These are phyloP conservation scores for Euphorbia celastroides DNA, from an alignment of 441 rosid species.

Conservation along the genomic window DNA sequence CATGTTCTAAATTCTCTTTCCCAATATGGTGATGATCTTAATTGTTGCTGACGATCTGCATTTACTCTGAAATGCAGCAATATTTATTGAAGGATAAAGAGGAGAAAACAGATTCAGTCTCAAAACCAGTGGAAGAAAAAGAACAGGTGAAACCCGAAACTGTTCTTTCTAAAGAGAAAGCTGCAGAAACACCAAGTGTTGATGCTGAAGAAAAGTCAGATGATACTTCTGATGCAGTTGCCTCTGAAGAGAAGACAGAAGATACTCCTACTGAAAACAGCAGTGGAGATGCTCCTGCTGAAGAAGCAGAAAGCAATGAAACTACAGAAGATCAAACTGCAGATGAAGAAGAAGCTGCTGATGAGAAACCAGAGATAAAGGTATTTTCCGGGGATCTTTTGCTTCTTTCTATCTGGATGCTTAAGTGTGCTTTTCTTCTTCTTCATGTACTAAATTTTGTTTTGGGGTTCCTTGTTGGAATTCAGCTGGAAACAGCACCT, in stretches of 20 bases:
- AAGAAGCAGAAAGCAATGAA: conserved; percentile 41
- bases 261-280: conserved; percentile 34
- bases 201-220: conserved; percentile 15
- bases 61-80: conserved; percentile 40
- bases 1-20: no score
- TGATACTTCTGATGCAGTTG: conserved; percentile 19
- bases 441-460: conserved; percentile 18
- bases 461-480: conserved; percentile 12
- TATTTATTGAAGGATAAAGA: conserved; percentile 69
- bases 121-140: conserved; percentile 51
- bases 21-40: conserved; percentile 10
- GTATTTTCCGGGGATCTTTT: conserved; percentile 30
- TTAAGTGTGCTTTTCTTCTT: not conserved
- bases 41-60: conserved; percentile 1
- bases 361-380: conserved; percentile 71
- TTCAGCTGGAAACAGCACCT: conserved; percentile 88
- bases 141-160: conserved; percentile 39
- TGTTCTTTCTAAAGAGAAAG: conserved; percentile 32
- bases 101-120: conserved; percentile 35
- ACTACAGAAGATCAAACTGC: conserved; percentile 33
- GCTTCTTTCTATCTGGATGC: not conserved
- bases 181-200: conserved; percentile 34
- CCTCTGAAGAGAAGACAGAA: conserved; percentile 48
- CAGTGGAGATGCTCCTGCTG: conserved; percentile 34
- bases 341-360: conserved; percentile 46